Conservation (phyloP, 2,329 filamentous ascomycete species). For the Fusarium sp. region DNA sequence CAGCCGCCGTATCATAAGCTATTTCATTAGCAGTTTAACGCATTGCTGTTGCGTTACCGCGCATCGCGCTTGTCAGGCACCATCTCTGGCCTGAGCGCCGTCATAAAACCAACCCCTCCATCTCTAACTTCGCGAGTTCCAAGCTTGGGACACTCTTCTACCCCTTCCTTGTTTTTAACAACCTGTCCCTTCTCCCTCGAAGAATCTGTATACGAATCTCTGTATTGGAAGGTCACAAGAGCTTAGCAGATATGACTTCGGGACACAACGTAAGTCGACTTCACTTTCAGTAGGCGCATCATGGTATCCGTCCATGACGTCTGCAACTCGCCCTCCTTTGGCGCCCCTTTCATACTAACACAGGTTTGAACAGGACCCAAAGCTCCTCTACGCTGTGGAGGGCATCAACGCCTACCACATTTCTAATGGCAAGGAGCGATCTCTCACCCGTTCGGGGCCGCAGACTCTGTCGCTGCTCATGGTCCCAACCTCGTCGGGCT, state of each 20-base stretch:
- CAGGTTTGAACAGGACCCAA: constrained; percentile 59
- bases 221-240: not conserved
- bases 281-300: constrained; percentile 12
- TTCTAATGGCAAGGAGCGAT: constrained; percentile 82
- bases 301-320: constrained; percentile 24
- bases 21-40: constrained; percentile 4
- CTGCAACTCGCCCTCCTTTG: not conserved
- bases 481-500: constrained; percentile 87
- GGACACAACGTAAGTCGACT: constrained; percentile 45
- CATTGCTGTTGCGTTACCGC: constrained; percentile 19
- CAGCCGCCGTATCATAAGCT: constrained; percentile 20
- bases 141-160: constrained; percentile 25
- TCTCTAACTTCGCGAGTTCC: constrained; percentile 34
- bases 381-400: constrained; percentile 74
- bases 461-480: constrained; percentile 94
- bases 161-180: not conserved
- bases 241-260: constrained; percentile 42
- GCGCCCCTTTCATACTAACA: constrained; percentile 20
- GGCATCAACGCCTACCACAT: constrained; percentile 93
- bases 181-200: not conserved
- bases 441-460: constrained; percentile 82
- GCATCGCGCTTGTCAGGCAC: constrained; percentile 39
- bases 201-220: not conserved
- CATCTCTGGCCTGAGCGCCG: constrained; percentile 19
- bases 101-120: constrained; percentile 36